Percentiles rank a stretch among this genome's conserved stretches.
These are phyloP conservation scores for Oryza australiensis DNA, from an alignment of 176 grass and related monocot species.

Conservation along the genomic window DNA sequence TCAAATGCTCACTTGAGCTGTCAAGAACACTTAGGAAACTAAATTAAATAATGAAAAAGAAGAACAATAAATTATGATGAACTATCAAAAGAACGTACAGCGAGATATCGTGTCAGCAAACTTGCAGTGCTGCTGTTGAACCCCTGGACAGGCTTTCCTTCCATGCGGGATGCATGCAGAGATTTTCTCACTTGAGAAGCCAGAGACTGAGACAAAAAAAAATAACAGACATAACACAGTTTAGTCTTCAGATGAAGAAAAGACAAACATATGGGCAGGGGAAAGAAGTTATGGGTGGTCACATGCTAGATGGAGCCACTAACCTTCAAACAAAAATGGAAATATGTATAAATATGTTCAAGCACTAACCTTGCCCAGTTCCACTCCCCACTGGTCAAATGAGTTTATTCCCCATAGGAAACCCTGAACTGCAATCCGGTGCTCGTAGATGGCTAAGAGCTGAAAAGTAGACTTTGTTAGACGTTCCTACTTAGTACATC, in stretches of 20 bases:
- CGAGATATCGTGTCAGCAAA: conserved; percentile 29
- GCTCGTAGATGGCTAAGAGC: conserved; percentile 93
- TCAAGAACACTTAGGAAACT: neutral
- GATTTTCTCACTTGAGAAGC: conserved; percentile 83
- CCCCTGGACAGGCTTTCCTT: conserved; percentile 38
- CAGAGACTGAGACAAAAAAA: conserved; percentile 65
- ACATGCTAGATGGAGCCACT: neutral
- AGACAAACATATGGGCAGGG: neutral
- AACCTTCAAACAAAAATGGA: conserved; percentile 4
- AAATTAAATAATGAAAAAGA: neutral
- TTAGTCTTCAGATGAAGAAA: neutral
- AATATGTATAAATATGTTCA: conserved; percentile 2
- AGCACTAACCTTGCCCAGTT: conserved; percentile 83
- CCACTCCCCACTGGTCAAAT: conserved; percentile 98
- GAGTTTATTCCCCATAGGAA: conserved; percentile 99
- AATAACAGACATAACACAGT: conserved; percentile 10
- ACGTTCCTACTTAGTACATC: conserved; percentile 16
- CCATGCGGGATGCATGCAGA: conserved; percentile 25
- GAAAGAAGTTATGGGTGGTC: neutral
- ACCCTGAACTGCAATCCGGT: conserved; percentile 88
- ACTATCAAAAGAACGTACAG: conserved; percentile 18
- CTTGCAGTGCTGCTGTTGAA: conserved; percentile 38
- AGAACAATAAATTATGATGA: neutral
- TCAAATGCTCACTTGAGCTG: neutral
- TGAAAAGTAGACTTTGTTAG: conserved; percentile 31